Conservation (phyloP, 2,329 filamentous ascomycete genomes). For the Trichoderma polysporum region DNA sequence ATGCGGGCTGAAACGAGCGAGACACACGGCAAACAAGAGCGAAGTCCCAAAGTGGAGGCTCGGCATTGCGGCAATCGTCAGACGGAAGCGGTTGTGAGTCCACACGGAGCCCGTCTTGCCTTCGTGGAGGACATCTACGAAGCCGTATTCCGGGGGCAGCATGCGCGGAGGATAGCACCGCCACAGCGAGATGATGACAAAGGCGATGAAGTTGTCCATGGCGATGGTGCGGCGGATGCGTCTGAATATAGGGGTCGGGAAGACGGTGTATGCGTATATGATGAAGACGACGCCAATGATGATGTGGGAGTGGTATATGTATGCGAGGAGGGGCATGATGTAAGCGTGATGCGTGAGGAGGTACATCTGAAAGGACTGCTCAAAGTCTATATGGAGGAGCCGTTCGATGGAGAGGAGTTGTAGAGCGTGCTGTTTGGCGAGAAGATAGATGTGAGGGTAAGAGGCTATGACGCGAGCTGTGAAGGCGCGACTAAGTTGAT, state of each 20-base stretch:
- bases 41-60: neutral
- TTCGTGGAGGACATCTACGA: neutral
- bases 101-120: neutral
- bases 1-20: neutral
- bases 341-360: neutral
- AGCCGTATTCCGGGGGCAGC: neutral
- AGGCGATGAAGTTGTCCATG: conserved; percentile 4
- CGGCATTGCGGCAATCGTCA: conserved; percentile 13
- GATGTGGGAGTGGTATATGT: conserved; percentile 8
- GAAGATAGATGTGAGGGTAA: conserved; percentile 1
- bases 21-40: neutral
- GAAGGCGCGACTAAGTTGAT: conserved; percentile 5
- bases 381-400: neutral
- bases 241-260: neutral
- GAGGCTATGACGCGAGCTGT: neutral
- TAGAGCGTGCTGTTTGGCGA: neutral
- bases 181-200: neutral
- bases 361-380: neutral
- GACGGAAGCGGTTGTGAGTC: neutral
- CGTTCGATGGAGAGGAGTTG: neutral
- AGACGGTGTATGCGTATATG: neutral
- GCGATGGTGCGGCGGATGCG: conserved; percentile 2
- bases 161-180: neutral
- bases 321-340: neutral
- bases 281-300: conserved; percentile 11